Percentiles rank a stretch among this genome's conserved stretches.
These are phyloP conservation scores for Herpetospermum pedunculosum DNA, from an alignment of 306 rosid genomes.

Conservation along the genomic window DNA sequence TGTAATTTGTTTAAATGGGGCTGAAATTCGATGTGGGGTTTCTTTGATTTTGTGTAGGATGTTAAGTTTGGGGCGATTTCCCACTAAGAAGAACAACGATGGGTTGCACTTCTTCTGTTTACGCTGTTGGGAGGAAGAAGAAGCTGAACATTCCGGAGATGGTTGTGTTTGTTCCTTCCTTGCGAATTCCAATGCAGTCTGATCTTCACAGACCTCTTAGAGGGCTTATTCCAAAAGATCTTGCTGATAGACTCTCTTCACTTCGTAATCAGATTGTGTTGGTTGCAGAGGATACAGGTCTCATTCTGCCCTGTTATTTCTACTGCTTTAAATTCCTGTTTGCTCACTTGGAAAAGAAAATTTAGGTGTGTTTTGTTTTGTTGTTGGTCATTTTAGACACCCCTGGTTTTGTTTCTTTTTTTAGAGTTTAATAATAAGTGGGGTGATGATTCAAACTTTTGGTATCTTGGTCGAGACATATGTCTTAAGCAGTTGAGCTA, in stretches of 20 bases:
- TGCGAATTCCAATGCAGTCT: slow-evolving; percentile 62
- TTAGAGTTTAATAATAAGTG: too few relatives aligned
- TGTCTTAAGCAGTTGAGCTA: too few relatives aligned
- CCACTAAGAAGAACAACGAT: slow-evolving; percentile 16
- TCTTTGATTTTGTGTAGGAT: slow-evolving; percentile 38
- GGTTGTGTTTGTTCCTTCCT: slow-evolving; percentile 51
- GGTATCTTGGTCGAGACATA: too few relatives aligned
- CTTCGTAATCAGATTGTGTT: slow-evolving; percentile 73
- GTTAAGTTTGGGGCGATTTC: slow-evolving; percentile 28
- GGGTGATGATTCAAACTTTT: too few relatives aligned
- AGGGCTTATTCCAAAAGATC: slow-evolving; percentile 48
- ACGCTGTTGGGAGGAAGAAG: slow-evolving; percentile 44
- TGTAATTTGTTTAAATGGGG: slow-evolving; percentile 10
- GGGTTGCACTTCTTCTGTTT: slow-evolving; percentile 79
- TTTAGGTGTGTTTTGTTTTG: background rate
- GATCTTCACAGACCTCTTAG: slow-evolving; percentile 59
- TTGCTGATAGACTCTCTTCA: slow-evolving; percentile 43
- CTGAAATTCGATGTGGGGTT: slow-evolving; percentile 15
- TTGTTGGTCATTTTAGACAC: background rate
- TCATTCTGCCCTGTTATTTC: background rate
- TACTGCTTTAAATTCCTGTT: background rate
- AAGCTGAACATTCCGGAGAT: slow-evolving; percentile 51
- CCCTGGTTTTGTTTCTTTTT: too few relatives aligned
- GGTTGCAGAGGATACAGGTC: slow-evolving; percentile 77
- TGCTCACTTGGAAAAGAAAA: slow-evolving; percentile 7